These are phyloP conservation scores for Houttuynia cordata DNA, from an alignment of 164 flowering plant genomes.

Conservation along the genomic window DNA sequence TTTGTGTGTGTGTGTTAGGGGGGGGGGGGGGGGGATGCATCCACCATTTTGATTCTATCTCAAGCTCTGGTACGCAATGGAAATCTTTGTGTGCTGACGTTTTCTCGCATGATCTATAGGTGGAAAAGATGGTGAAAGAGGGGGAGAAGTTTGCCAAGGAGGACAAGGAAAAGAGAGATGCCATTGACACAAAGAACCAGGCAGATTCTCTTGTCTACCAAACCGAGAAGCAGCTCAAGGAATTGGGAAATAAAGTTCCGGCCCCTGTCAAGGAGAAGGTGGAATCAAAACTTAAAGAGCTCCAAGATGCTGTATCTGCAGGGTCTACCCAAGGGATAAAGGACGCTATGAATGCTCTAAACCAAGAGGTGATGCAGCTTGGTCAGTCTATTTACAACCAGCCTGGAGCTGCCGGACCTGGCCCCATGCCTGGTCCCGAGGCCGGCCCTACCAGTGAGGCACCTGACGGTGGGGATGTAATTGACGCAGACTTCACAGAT, in stretches of 20 bases:
- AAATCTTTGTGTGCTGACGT: neutral
- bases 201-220: conserved; percentile 71
- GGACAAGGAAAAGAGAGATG: conserved; percentile 77
- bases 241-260: conserved; percentile 69
- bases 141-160: conserved; percentile 64
- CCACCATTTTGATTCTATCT: no score
- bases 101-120: conserved; percentile 22
- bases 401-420: conserved; percentile 31
- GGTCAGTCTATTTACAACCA: conserved; percentile 70
- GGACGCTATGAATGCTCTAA: conserved; percentile 62
- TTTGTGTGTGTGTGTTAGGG: no score
- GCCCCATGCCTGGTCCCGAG: conserved; percentile 35
- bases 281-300: conserved; percentile 47
- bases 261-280: conserved; percentile 58
- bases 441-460: conserved; percentile 22
- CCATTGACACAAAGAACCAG: conserved; percentile 75
- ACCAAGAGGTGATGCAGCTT: conserved; percentile 74
- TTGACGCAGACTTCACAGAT: conserved; percentile 30
- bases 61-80: no score
- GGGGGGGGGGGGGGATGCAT: no score
- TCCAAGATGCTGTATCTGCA: conserved; percentile 49
- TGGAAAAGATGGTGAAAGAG: conserved; percentile 60
- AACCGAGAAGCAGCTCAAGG: conserved; percentile 74
- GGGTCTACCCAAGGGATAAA: conserved; percentile 58
- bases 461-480: conserved; percentile 52